These are phyloP conservation scores for Venturia carpophila DNA, from an alignment of 2,329 filamentous ascomycete genomes.

Conservation along the genomic window DNA sequence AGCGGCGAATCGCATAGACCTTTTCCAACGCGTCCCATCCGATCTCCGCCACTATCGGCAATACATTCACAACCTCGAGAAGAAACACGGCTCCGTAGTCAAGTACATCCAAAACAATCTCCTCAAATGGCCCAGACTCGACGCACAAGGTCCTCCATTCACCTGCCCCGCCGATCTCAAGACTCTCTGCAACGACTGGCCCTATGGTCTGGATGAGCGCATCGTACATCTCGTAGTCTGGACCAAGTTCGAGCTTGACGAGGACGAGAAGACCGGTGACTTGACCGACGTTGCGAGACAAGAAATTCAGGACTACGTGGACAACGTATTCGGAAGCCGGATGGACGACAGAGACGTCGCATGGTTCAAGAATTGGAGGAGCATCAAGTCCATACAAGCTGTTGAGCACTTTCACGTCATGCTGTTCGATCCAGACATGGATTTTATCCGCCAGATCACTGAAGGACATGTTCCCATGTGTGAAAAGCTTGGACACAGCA, in stretches of 20 bases:
- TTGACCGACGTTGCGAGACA: slow-evolving; percentile 55
- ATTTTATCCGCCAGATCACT: slow-evolving; percentile 64
- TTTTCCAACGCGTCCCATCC: slow-evolving; percentile 68
- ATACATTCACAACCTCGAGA: slow-evolving; percentile 57
- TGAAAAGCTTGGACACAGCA: slow-evolving; percentile 1
- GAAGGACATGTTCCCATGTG: slow-evolving; percentile 54
- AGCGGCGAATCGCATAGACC: slow-evolving; percentile 61
- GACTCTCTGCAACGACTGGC: slow-evolving; percentile 87
- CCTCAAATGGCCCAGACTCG: slow-evolving; percentile 56
- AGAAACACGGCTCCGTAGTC: slow-evolving; percentile 67
- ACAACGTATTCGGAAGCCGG: slow-evolving; percentile 52
- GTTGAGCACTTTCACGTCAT: slow-evolving; percentile 95
- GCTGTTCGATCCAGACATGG: slow-evolving; percentile 66
- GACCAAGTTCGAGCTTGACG: slow-evolving; percentile 77
- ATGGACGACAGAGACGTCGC: slow-evolving; percentile 50
- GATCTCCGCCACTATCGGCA: slow-evolving; percentile 70
- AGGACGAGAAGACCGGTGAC: slow-evolving; percentile 58
- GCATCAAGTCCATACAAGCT: slow-evolving; percentile 74
- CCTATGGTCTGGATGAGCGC: slow-evolving; percentile 70
- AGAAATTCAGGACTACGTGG: slow-evolving; percentile 64
- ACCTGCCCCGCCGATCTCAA: slow-evolving; percentile 51
- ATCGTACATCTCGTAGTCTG: slow-evolving; percentile 86
- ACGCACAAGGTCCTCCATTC: slow-evolving; percentile 24
- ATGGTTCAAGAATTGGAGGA: slow-evolving; percentile 92
- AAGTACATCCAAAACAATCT: slow-evolving; percentile 65